Evolutionary conservation across 2,329 filamentous ascomycete genomes (phyloP).

Genomic region (Zasmidium citrigriseum): DNA sequence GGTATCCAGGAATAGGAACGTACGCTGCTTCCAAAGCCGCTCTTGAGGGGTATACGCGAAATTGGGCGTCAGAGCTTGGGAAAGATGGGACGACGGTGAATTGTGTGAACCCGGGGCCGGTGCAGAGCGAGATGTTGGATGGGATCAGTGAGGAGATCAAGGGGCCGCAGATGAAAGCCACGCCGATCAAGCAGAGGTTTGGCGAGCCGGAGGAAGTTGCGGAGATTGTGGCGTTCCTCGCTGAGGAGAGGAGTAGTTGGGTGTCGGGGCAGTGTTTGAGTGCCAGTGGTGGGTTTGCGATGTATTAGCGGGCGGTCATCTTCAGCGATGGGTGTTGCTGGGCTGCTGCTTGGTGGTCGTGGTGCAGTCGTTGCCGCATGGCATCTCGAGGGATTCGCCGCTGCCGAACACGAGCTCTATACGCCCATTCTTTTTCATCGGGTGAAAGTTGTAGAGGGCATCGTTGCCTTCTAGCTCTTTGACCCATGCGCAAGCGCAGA

Average conservation of each 20-base stretch:
- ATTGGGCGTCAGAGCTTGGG: slow-evolving; percentile 61
- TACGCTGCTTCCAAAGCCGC: slow-evolving; percentile 63
- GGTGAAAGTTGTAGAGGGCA: background rate
- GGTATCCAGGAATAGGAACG: slow-evolving; percentile 48
- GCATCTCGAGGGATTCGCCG: background rate
- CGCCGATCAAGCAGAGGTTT: slow-evolving; percentile 53
- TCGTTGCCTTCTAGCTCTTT: background rate
- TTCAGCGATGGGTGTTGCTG: background rate
- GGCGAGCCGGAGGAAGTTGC: slow-evolving; percentile 58
- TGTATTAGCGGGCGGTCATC: background rate
- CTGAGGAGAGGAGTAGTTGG: slow-evolving; percentile 38
- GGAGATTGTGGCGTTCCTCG: slow-evolving; percentile 58
- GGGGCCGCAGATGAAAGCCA: slow-evolving; percentile 52
- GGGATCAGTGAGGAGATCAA: slow-evolving; percentile 53
- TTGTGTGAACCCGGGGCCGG: slow-evolving; percentile 60
- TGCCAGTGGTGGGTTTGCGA: slow-evolving; percentile 51
- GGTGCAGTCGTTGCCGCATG: background rate
- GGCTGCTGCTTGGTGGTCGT: background rate
- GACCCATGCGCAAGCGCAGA: background rate
- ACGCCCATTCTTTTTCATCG: background rate
- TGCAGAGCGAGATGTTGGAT: slow-evolving; percentile 59
- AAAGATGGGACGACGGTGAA: slow-evolving; percentile 61
- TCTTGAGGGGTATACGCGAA: slow-evolving; percentile 60
- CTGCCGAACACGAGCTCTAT: background rate
- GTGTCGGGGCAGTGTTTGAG: slow-evolving; percentile 56